A percentile compares a stretch with the other conserved stretches of the same genome.
These are phyloP conservation scores for Talaromyces sp. DNA, from an alignment of 2,329 filamentous ascomycete genomes.

Conservation along the genomic window DNA sequence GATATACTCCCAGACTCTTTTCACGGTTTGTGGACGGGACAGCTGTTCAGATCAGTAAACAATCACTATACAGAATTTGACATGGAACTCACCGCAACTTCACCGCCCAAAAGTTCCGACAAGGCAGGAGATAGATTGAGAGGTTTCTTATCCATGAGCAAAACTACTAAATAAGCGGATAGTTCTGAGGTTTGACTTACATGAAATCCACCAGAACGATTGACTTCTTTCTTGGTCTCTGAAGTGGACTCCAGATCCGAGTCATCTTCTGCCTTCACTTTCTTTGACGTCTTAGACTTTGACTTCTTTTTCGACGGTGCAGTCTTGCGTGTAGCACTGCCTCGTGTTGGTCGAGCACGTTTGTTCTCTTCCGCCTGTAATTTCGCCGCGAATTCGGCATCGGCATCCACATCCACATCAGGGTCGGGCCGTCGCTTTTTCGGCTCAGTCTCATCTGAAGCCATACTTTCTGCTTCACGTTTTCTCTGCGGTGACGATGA, in stretches of 20 bases:
- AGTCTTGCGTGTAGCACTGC: conserved; percentile 61
- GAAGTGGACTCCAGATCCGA: conserved; percentile 69
- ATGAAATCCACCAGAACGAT: conserved; percentile 86
- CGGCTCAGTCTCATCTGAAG: conserved; percentile 41
- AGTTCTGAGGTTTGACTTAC: conserved; percentile 42
- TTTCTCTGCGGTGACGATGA: conserved; percentile 39
- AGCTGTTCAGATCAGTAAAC: conserved; percentile 52
- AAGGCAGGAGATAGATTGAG: conserved; percentile 46
- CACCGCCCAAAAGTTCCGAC: conserved; percentile 44
- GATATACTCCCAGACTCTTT: conserved; percentile 94
- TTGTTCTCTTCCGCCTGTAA: conserved; percentile 91
- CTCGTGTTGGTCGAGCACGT: conserved; percentile 70
- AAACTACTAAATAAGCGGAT: not conserved
- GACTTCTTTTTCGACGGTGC: conserved; percentile 63
- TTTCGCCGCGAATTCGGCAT: conserved; percentile 81
- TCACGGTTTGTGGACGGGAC: conserved; percentile 91
- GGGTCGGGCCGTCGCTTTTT: conserved; percentile 64
- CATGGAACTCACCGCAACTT: conserved; percentile 39
- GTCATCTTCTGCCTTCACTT: conserved; percentile 74
- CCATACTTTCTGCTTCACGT: conserved; percentile 42
- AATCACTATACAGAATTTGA: not conserved
- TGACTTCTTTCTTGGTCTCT: conserved; percentile 59
- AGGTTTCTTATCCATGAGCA: conserved; percentile 39
- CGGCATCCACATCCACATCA: conserved; percentile 61
- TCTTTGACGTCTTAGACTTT: conserved; percentile 57